Conservation (phyloP, 805 yeast species). For the Starmerella bombi region DNA sequence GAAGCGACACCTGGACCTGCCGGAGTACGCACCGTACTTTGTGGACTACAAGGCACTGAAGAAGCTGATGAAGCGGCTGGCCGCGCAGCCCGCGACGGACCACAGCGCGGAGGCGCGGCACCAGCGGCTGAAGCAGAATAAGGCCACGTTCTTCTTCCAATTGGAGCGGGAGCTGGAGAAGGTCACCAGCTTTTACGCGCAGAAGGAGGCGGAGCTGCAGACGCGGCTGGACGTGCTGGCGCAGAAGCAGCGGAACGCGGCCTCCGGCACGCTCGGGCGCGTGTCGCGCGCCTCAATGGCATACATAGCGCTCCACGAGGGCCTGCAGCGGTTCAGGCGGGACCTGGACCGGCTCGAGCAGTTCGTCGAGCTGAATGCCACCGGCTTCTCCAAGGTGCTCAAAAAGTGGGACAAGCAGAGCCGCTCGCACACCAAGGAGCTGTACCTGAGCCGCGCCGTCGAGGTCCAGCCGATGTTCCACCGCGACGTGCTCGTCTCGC, state of each 20-base stretch:
- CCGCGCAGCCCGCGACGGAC: slow-evolving; percentile 28
- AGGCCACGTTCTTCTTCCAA: slow-evolving; percentile 75
- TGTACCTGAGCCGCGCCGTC: slow-evolving; percentile 81
- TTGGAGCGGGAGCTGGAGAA: slow-evolving; percentile 91
- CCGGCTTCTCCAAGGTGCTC: slow-evolving; percentile 88
- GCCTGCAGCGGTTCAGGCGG: slow-evolving; percentile 75
- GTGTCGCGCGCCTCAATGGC: slow-evolving; percentile 50
- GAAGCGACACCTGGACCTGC: slow-evolving; percentile 83
- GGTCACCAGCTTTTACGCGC: slow-evolving; percentile 81
- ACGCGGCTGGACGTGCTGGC: slow-evolving; percentile 63
- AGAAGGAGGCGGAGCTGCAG: slow-evolving; percentile 78
- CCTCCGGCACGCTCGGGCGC: slow-evolving; percentile 31
- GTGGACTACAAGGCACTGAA: slow-evolving; percentile 89
- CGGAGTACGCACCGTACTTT: slow-evolving; percentile 87
- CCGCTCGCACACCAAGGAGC: slow-evolving; percentile 84
- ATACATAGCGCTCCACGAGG: slow-evolving; percentile 71
- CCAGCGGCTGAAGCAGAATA: slow-evolving; percentile 65
- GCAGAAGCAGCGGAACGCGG: slow-evolving; percentile 51
- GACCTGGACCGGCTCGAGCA: slow-evolving; percentile 83
- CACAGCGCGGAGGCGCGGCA: slow-evolving; percentile 29
- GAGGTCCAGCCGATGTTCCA: slow-evolving; percentile 95
- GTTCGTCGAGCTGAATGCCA: slow-evolving; percentile 85
- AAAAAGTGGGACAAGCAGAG: slow-evolving; percentile 98
- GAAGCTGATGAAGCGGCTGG: slow-evolving; percentile 72
- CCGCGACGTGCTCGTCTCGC: slow-evolving; percentile 67